phyloP scores from a whole-genome alignment of 345 rosid genomes.

The Physaria fendleri region DNA sequence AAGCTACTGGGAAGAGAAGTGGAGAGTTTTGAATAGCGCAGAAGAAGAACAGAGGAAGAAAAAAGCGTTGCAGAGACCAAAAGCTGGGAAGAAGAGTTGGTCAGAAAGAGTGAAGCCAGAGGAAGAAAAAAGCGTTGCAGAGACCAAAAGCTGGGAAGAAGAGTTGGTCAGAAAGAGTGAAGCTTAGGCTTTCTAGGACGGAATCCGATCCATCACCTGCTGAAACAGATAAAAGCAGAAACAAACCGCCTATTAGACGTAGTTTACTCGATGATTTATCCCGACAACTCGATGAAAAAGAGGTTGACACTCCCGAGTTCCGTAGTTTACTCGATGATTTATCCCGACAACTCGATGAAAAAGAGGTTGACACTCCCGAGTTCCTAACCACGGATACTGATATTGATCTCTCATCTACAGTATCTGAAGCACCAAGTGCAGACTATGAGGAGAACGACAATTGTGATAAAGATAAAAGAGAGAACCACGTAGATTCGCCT shows the following conservation, averaged over 20 bases:
- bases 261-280: conserved; percentile 70
- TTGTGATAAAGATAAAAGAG: conserved; percentile 55
- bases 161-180: conserved; percentile 76
- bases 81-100: conserved; percentile 59
- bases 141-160: conserved; percentile 38
- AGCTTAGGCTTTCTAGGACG: conserved; percentile 48
- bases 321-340: conserved; percentile 65
- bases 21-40: conserved; percentile 72
- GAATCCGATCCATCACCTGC: conserved; percentile 61
- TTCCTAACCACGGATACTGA: not conserved
- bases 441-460: conserved; percentile 47
- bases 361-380: conserved; percentile 3
- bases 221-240: conserved; percentile 26
- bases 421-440: conserved; percentile 46
- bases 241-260: conserved; percentile 44
- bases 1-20: conserved; percentile 95
- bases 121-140: conserved; percentile 29
- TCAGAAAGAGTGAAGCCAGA: conserved; percentile 60
- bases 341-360: conserved; percentile 46
- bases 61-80: conserved; percentile 30
- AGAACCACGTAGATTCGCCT: conserved; percentile 30
- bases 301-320: not conserved
- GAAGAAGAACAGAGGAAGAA: conserved; percentile 41
- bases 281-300: conserved; percentile 38
- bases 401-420: conserved; percentile 40